phyloP scores from a whole-genome alignment of 176 grass and related monocot genomes.

The Aegilops tauschii region DNA sequence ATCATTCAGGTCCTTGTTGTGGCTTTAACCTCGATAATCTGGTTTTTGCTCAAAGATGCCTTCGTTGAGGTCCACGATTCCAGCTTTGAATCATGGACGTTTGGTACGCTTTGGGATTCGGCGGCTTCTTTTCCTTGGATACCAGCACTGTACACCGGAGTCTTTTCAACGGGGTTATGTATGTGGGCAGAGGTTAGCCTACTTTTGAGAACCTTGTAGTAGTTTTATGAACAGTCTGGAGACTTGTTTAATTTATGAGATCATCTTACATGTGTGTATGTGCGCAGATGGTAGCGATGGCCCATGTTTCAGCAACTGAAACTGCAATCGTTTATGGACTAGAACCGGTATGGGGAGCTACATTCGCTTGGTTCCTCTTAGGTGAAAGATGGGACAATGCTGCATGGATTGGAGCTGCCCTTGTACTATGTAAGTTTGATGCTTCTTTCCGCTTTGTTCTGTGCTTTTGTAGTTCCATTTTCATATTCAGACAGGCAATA shows the following conservation, averaged over 20 bases:
- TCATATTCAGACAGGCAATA: neutral
- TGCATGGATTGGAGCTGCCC: slow-evolving; percentile 77
- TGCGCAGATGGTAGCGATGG: slow-evolving; percentile 77
- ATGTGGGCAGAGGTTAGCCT: slow-evolving; percentile 85
- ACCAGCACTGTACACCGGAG: slow-evolving; percentile 81
- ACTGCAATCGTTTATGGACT: slow-evolving; percentile 75
- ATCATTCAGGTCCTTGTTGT: slow-evolving; percentile 67
- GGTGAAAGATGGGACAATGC: slow-evolving; percentile 90
- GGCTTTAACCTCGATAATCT: slow-evolving; percentile 69
- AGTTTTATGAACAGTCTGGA: neutral
- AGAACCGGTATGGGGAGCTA: slow-evolving; percentile 87
- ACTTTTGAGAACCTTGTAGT: neutral
- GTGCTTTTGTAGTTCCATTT: neutral
- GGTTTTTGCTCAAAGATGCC: slow-evolving; percentile 72
- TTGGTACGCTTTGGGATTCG: slow-evolving; percentile 54
- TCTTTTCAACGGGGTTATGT: slow-evolving; percentile 82
- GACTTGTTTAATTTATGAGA: slow-evolving; percentile 14
- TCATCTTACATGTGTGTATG: neutral
- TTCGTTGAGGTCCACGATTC: slow-evolving; percentile 39
- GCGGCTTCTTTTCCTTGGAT: slow-evolving; percentile 88
- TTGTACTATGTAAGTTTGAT: slow-evolving; percentile 78
- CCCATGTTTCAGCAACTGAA: slow-evolving; percentile 80
- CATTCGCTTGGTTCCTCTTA: slow-evolving; percentile 87
- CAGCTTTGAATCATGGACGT: slow-evolving; percentile 51
- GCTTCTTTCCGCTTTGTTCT: neutral